A percentile compares a stretch with the other conserved stretches of the same genome.
These are phyloP conservation scores for Binderoboletus segoi DNA, from an alignment of 1,284 basidiomycete genomes.

Conservation along the genomic window DNA sequence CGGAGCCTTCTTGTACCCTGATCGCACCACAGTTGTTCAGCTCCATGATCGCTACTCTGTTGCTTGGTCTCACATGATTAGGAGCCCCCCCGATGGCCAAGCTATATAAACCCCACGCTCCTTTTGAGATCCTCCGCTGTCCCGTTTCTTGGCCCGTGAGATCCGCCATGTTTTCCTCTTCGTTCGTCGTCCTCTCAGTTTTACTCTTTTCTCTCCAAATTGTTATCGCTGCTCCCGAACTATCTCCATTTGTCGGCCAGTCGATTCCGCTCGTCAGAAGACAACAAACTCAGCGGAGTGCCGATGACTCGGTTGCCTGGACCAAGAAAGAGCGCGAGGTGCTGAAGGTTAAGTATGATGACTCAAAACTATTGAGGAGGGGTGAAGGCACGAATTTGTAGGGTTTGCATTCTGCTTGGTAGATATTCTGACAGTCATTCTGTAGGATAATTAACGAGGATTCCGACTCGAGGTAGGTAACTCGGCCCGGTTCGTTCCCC, in stretches of 20 bases:
- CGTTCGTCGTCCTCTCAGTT: slow-evolving; percentile 15
- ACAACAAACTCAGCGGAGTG: slow-evolving; percentile 27
- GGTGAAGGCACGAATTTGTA: slow-evolving; percentile 58
- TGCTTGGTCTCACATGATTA: slow-evolving; percentile 4
- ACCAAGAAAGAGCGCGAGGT: slow-evolving; percentile 50
- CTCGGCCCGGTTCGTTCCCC: not conserved
- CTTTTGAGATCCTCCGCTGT: not conserved
- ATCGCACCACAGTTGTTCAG: not conserved
- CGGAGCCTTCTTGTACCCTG: not conserved
- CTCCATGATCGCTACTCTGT: not conserved
- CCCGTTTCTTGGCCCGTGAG: too few species aligned
- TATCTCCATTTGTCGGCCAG: slow-evolving; percentile 22
- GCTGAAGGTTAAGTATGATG: slow-evolving; percentile 53
- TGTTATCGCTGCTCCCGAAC: slow-evolving; percentile 30
- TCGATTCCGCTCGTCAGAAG: slow-evolving; percentile 40
- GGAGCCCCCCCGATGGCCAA: too few species aligned
- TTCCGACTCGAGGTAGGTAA: slow-evolving; percentile 53
- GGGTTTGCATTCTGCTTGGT: slow-evolving; percentile 10
- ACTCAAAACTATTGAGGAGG: slow-evolving; percentile 40
- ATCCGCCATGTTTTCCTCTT: slow-evolving; percentile 9
- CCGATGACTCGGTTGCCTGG: slow-evolving; percentile 55
- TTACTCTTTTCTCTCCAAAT: slow-evolving; percentile 28
- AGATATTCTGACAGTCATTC: slow-evolving; percentile 3
- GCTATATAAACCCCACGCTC: not conserved
- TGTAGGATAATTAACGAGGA: slow-evolving; percentile 58